Conservation (phyloP, 176 grass and related monocot species). For the Carex kokanica region DNA sequence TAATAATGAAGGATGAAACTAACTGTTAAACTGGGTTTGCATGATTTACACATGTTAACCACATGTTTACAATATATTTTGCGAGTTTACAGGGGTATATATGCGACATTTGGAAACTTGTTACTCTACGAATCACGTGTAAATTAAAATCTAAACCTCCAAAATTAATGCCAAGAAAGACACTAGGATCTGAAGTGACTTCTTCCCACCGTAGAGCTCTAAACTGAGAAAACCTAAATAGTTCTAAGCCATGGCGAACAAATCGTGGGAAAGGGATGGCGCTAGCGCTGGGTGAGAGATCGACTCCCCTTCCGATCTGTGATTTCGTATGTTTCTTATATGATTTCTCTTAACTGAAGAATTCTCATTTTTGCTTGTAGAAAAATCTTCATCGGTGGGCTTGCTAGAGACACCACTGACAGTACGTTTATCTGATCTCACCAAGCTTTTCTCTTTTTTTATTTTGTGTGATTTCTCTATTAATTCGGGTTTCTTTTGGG, state of each 20-base stretch:
- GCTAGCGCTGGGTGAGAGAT: slow-evolving; percentile 47
- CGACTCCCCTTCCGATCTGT: background rate
- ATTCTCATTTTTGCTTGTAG: slow-evolving; percentile 36
- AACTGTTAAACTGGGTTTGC: too few relatives aligned
- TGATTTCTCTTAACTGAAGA: slow-evolving; percentile 3
- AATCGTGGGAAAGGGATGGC: slow-evolving; percentile 40
- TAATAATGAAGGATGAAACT: too few relatives aligned
- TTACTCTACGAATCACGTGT: background rate
- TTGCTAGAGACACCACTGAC: slow-evolving; percentile 57
- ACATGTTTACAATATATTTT: background rate
- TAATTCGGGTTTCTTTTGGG: slow-evolving; percentile 2
- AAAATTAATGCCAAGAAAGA: background rate
- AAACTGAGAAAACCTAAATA: slow-evolving; percentile 15
- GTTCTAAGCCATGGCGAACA: slow-evolving; percentile 19
- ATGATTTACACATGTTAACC: too few relatives aligned
- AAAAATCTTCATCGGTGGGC: slow-evolving; percentile 92
- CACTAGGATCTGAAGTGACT: slow-evolving; percentile 21
- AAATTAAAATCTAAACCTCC: slow-evolving; percentile 5
- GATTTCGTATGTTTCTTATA: background rate
- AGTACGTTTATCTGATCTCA: slow-evolving; percentile 33
- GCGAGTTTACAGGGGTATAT: background rate
- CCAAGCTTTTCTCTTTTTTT: background rate
- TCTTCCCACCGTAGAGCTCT: background rate
- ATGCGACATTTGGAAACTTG: background rate
- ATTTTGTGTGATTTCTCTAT: slow-evolving; percentile 2